phyloP scores from a whole-genome alignment of 805 yeast species.

The Wickerhamiella siamensis region DNA sequence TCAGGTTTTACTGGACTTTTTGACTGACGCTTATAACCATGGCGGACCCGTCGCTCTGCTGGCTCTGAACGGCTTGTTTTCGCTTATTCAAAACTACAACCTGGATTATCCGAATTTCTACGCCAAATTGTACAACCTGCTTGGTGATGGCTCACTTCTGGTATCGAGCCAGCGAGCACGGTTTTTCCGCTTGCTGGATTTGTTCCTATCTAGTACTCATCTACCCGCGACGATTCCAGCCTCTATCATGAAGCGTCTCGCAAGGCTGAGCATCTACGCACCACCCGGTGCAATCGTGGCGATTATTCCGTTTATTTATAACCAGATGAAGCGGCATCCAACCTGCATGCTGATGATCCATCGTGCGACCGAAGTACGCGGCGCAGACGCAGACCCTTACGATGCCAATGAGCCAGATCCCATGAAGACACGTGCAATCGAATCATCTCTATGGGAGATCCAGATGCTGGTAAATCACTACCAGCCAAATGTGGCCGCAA shows the following conservation, averaged over 20 bases:
- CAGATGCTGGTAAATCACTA: constrained; percentile 69
- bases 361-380: constrained; percentile 18
- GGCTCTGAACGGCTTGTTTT: constrained; percentile 78
- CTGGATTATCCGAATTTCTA: constrained; percentile 88
- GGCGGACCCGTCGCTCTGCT: constrained; percentile 54
- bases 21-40: constrained; percentile 69
- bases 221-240: constrained; percentile 72
- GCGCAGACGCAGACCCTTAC: constrained; percentile 44
- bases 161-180: constrained; percentile 73
- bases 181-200: constrained; percentile 72
- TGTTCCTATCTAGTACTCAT: constrained; percentile 78
- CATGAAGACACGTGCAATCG: constrained; percentile 59
- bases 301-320: constrained; percentile 81
- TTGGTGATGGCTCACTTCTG: constrained; percentile 54
- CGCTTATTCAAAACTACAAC: constrained; percentile 64
- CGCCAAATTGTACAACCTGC: constrained; percentile 61
- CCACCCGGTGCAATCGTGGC: constrained; percentile 84
- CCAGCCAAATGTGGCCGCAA: constrained; percentile 88
- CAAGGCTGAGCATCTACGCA: constrained; percentile 58
- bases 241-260: constrained; percentile 71
- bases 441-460: constrained; percentile 85
- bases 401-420: constrained; percentile 57
- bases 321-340: constrained; percentile 80
- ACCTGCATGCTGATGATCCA: constrained; percentile 86
- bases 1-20: constrained; percentile 77